Percentiles rank a stretch among this genome's conserved stretches.
Evolutionary conservation across 495 filamentous ascomycete genomes (phyloP).

Genomic region (Tuber melanosporum): DNA sequence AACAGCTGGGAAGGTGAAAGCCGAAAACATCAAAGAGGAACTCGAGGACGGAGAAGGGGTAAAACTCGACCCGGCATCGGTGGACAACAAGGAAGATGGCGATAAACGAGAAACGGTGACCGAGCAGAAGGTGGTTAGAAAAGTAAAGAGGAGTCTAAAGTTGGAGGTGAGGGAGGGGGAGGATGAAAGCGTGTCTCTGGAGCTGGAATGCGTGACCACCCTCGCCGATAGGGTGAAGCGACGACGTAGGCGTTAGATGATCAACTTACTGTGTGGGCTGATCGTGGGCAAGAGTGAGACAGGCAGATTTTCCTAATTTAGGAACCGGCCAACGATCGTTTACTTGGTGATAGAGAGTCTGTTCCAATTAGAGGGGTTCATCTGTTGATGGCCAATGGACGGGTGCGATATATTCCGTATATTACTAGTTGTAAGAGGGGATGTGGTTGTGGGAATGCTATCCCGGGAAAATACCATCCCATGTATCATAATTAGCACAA

Average conservation of each 20-base stretch:
- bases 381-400: neutral
- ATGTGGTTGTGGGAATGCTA: neutral
- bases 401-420: neutral
- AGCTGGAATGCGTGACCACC: constrained; percentile 8
- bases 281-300: neutral
- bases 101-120: neutral
- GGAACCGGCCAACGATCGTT: neutral
- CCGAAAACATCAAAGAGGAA: neutral
- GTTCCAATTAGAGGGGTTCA: neutral
- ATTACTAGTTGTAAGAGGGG: neutral
- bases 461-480: neutral
- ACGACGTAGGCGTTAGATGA: constrained; percentile 21
- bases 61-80: neutral
- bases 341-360: neutral
- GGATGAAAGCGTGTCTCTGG: neutral
- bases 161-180: constrained; percentile 4
- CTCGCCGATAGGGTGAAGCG: constrained; percentile 39
- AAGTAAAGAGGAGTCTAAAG: constrained; percentile 1
- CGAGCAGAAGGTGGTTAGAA: neutral
- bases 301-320: neutral
- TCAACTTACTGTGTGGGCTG: neutral
- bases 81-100: neutral
- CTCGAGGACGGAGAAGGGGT: constrained; percentile 4
- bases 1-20: neutral
- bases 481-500: neutral